Conservation (phyloP, 495 filamentous ascomycete species). For the Cercophora sp. region DNA sequence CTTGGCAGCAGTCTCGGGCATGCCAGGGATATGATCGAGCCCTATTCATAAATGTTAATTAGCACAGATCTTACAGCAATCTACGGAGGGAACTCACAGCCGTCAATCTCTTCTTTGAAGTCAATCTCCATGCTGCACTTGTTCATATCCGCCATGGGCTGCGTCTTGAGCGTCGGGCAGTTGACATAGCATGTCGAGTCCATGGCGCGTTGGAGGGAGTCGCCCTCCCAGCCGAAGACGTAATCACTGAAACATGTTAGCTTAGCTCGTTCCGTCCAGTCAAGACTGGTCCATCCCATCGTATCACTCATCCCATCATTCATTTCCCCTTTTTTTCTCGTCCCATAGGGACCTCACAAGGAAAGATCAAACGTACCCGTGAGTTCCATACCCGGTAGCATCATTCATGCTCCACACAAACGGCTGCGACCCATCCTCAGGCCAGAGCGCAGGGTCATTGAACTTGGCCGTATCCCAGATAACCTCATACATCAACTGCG, state of each 20-base stretch:
- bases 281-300: no score
- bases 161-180: slow-evolving; percentile 36
- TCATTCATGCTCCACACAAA: slow-evolving; percentile 33
- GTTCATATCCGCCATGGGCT: slow-evolving; percentile 30
- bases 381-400: slow-evolving; percentile 34
- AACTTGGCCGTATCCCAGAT: slow-evolving; percentile 35
- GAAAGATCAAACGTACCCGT: no score
- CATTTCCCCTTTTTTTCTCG: no score
- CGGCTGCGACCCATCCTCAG: slow-evolving; percentile 41
- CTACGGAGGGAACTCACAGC: slow-evolving; percentile 20
- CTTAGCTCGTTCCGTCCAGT: no score
- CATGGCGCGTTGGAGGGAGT: slow-evolving; percentile 35
- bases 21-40: not conserved
- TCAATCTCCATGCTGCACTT: slow-evolving; percentile 26
- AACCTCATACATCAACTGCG: slow-evolving; percentile 42
- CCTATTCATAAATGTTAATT: not conserved
- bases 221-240: slow-evolving; percentile 40
- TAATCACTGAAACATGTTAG: no score
- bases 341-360: no score
- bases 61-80: not conserved
- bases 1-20: no score
- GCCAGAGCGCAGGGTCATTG: slow-evolving; percentile 37
- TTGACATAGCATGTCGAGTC: slow-evolving; percentile 36
- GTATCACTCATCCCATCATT: no score
- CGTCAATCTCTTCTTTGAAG: slow-evolving; percentile 24